These are phyloP conservation scores for Phytomonas serpens DNA, from an alignment of 208 protist genomes.

Conservation along the genomic window DNA sequence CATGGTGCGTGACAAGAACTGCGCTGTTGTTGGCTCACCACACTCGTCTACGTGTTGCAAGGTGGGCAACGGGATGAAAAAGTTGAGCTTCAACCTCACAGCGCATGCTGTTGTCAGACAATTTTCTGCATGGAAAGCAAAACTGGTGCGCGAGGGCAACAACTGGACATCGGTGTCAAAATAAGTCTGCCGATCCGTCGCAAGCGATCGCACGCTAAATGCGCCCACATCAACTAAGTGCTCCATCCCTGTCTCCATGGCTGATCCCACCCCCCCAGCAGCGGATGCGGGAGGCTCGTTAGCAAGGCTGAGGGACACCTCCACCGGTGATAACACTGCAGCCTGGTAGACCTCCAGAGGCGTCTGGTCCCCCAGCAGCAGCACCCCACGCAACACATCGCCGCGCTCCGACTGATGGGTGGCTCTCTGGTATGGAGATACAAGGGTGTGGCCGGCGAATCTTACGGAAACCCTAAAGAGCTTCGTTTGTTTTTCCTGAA, in stretches of 20 bases:
- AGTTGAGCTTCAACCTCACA: conserved; percentile 48
- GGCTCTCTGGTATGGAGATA: not conserved
- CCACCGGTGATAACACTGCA: conserved; percentile 16
- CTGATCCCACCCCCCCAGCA: not conserved
- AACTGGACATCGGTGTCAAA: conserved; percentile 36
- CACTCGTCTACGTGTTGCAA: conserved; percentile 45
- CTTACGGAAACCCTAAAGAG: not conserved
- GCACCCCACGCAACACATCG: conserved; percentile 8
- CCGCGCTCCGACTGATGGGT: not conserved
- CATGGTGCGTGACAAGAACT: conserved; percentile 57
- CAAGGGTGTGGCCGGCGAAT: not conserved
- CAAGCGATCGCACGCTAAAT: conserved; percentile 43
- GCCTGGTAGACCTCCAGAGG: conserved; percentile 25
- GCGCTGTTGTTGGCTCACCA: conserved; percentile 18
- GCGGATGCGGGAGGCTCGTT: not conserved
- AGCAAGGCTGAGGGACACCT: conserved; percentile 18
- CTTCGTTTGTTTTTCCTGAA: not conserved
- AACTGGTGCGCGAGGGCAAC: conserved; percentile 17
- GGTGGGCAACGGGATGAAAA: conserved; percentile 42
- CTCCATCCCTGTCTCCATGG: conserved; percentile 8
- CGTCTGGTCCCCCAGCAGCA: conserved; percentile 16
- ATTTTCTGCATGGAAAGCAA: conserved; percentile 12
- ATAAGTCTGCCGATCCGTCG: conserved; percentile 29
- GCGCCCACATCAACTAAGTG: conserved; percentile 34
- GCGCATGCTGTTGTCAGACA: conserved; percentile 44